A percentile compares a stretch with the other conserved stretches of the same genome.
phyloP scores from a whole-genome alignment of 2,329 filamentous ascomycete species.

The Paraphoma chrysanthemicola region DNA sequence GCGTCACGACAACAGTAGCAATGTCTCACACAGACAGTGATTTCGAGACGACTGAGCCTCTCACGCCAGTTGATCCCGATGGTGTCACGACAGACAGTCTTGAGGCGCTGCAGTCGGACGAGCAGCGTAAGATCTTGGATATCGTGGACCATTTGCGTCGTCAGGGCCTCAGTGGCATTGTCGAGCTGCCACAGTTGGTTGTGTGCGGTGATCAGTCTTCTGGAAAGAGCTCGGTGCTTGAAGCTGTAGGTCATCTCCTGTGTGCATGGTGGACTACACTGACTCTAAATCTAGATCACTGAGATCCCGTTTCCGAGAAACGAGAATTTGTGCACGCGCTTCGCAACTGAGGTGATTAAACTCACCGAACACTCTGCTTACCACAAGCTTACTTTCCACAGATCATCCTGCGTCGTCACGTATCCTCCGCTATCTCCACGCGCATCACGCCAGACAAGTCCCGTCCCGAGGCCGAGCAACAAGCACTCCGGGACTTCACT shows the following conservation, averaged over 20 bases:
- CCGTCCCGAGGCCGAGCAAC: background rate
- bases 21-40: background rate
- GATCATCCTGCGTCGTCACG: slow-evolving; percentile 5
- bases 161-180: slow-evolving; percentile 50
- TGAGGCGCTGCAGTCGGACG: slow-evolving; percentile 53
- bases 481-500: background rate
- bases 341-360: slow-evolving; percentile 56
- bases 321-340: slow-evolving; percentile 64
- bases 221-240: slow-evolving; percentile 70
- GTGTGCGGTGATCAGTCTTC: slow-evolving; percentile 61
- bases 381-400: background rate
- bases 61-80: slow-evolving; percentile 1
- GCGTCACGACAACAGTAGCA: too few relatives aligned
- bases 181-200: slow-evolving; percentile 34
- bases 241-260: slow-evolving; percentile 50
- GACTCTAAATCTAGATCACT: slow-evolving; percentile 52
- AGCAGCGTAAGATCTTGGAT: slow-evolving; percentile 58
- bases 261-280: background rate
- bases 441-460: background rate
- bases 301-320: slow-evolving; percentile 66
- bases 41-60: background rate
- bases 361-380: too few relatives aligned
- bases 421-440: background rate
- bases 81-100: slow-evolving; percentile 43
- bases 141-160: slow-evolving; percentile 60